Conservation (phyloP, 306 rosid genomes). For the Trichosanthes cucumerina region DNA sequence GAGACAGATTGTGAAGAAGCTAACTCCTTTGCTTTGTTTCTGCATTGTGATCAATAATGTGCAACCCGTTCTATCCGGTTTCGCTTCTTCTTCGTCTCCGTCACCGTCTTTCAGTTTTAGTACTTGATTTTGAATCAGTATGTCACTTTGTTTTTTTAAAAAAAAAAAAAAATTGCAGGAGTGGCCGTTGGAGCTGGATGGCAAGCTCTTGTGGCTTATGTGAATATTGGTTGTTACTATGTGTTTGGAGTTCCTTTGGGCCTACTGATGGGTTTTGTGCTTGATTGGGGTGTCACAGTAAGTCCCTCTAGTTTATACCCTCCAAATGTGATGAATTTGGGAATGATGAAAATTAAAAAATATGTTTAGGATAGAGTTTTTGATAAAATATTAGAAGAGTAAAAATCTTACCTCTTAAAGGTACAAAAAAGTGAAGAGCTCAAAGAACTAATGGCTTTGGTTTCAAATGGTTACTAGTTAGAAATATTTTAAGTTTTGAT, state of each 20-base stretch:
- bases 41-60: conserved; percentile 66
- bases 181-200: conserved; percentile 93
- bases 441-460: too few relatives aligned
- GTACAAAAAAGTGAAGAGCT: too few relatives aligned
- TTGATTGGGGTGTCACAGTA: conserved; percentile 44
- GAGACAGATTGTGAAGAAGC: conserved; percentile 27
- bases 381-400: too few relatives aligned
- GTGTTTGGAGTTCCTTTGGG: conserved; percentile 67
- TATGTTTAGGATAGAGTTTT: too few relatives aligned
- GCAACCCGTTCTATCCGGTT: conserved; percentile 81
- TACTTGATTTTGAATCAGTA: too few relatives aligned
- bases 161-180: conserved; percentile 19
- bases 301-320: background rate
- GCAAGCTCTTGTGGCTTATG: conserved; percentile 65
- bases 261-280: conserved; percentile 38
- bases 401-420: too few relatives aligned
- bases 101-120: too few relatives aligned
- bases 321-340: too few relatives aligned
- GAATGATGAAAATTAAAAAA: too few relatives aligned
- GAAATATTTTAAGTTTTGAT: too few relatives aligned
- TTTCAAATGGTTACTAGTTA: too few relatives aligned
- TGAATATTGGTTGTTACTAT: conserved; percentile 63
- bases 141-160: too few relatives aligned
- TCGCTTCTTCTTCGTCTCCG: background rate
- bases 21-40: conserved; percentile 55